These are phyloP conservation scores for Euryodendron excelsum DNA, from an alignment of 148 eudicot species.

Conservation along the genomic window DNA sequence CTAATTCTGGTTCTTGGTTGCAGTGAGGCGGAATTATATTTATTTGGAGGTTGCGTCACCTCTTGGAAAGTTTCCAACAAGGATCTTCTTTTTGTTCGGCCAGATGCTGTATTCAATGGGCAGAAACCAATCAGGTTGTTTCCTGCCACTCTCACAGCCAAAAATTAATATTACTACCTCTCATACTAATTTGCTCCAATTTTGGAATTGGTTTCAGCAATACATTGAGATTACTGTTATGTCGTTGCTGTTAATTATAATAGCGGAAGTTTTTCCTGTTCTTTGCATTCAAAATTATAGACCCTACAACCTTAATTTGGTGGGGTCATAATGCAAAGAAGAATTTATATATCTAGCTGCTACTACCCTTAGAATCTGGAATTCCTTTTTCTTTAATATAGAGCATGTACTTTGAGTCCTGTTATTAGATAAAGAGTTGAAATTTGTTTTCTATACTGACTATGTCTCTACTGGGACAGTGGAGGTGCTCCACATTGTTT, in stretches of 20 bases:
- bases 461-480: constrained; percentile 39
- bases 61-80: constrained; percentile 89
- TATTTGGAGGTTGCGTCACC: constrained; percentile 92
- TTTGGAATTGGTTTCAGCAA: not conserved
- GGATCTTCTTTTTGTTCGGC: constrained; percentile 89
- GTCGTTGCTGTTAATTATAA: not conserved
- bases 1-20: constrained; percentile 10
- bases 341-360: not conserved
- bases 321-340: not conserved
- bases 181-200: not conserved
- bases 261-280: not conserved
- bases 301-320: not conserved
- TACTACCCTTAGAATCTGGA: not conserved
- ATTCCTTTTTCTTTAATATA: not conserved
- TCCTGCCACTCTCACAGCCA: not conserved
- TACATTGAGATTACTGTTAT: not conserved
- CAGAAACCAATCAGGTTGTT: constrained; percentile 97
- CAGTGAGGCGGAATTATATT: constrained; percentile 94
- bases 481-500: constrained; percentile 99
- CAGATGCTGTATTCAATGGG: constrained; percentile 96
- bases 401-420: not conserved
- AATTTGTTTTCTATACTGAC: constrained; percentile 17
- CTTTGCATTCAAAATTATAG: not conserved
- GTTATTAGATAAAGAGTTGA: not conserved
- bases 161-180: not conserved